Evolutionary conservation across 2,329 filamentous ascomycete genomes (phyloP).

Genomic region (Alternaria brassicicola): DNA sequence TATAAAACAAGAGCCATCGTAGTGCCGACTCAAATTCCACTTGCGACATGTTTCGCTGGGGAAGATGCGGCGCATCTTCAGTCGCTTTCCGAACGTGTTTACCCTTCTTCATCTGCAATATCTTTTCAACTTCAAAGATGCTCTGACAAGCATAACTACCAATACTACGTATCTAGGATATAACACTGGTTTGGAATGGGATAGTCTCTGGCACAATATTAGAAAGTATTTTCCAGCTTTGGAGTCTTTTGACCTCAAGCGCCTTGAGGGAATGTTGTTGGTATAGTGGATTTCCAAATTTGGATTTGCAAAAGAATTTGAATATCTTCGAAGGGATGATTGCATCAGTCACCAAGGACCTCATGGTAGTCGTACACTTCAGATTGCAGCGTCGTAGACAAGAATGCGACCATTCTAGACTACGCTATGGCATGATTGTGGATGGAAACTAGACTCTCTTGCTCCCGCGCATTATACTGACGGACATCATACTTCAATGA

Average conservation of each 20-base stretch:
- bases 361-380: not conserved
- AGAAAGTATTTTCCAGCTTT: not conserved
- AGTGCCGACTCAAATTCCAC: too few relatives aligned
- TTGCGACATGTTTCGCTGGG: too few relatives aligned
- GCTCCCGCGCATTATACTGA: not conserved
- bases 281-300: not conserved
- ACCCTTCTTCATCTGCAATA: not conserved
- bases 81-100: too few relatives aligned
- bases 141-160: not conserved
- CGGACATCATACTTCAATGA: slow-evolving; percentile 7
- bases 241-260: not conserved
- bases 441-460: too few relatives aligned
- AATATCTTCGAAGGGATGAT: too few relatives aligned
- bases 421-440: not conserved
- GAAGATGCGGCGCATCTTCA: not conserved
- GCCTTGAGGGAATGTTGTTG: not conserved
- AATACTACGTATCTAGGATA: not conserved
- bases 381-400: not conserved
- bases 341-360: too few relatives aligned
- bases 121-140: not conserved
- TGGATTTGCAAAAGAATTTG: too few relatives aligned
- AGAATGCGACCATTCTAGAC: not conserved
- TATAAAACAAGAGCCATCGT: too few relatives aligned
- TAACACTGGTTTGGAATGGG: not conserved
- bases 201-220: not conserved